Percentiles rank a stretch among this genome's conserved stretches.
Conservation (phyloP, 768 basidiomycete species). For the Suillus cothurnatus region DNA sequence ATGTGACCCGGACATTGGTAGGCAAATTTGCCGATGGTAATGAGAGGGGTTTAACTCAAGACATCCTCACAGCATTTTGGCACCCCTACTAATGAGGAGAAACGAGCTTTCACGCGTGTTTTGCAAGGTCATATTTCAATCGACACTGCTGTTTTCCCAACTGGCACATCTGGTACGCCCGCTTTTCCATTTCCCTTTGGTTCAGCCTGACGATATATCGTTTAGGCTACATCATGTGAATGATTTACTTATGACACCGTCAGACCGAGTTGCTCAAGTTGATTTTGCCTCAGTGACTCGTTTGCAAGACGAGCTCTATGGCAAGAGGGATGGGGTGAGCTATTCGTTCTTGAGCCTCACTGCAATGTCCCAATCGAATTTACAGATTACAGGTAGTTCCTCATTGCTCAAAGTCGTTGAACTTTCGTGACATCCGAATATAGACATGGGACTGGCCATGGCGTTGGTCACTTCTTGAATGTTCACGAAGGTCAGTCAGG, state of each 20-base stretch:
- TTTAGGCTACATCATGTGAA: slow-evolving; percentile 60
- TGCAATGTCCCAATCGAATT: background rate
- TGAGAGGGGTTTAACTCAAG: background rate
- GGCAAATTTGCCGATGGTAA: slow-evolving; percentile 18
- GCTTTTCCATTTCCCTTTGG: background rate
- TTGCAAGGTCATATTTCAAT: slow-evolving; percentile 91
- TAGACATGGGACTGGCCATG: slow-evolving; percentile 93
- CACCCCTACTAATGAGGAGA: slow-evolving; percentile 78
- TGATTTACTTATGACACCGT: background rate
- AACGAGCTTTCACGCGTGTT: slow-evolving; percentile 88
- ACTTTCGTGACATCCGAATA: background rate
- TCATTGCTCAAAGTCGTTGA: background rate
- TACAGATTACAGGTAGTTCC: slow-evolving; percentile 57
- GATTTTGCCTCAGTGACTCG: slow-evolving; percentile 56
- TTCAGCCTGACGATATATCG: background rate
- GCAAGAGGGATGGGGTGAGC: slow-evolving; percentile 82
- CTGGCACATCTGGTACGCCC: slow-evolving; percentile 68
- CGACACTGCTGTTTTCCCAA: slow-evolving; percentile 82
- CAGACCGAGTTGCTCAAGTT: slow-evolving; percentile 5
- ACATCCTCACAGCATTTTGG: slow-evolving; percentile 76
- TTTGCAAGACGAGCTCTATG: slow-evolving; percentile 80
- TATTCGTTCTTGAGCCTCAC: slow-evolving; percentile 10
- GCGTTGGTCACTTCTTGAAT: slow-evolving; percentile 92
- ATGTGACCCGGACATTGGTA: slow-evolving; percentile 89
- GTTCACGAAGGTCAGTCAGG: slow-evolving; percentile 72